Conservation (phyloP, 208 protist species). For the Naegleria gruberi region DNA sequence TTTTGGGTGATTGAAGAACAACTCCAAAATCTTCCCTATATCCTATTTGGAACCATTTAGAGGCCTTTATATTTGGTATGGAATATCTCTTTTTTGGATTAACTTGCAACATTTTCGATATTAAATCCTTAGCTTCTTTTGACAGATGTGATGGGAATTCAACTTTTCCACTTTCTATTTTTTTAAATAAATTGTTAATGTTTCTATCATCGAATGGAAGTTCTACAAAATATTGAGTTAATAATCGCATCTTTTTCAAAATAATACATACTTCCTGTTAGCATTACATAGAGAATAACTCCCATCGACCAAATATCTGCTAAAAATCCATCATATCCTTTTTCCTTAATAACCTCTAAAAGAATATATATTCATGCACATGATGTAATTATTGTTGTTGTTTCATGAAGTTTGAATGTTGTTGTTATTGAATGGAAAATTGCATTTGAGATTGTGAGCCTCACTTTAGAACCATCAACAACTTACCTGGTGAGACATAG, state of each 20-base stretch:
- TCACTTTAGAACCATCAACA: too few relatives aligned
- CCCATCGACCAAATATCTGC: constrained; percentile 76
- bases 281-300: constrained; percentile 83
- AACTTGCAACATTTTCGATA: not conserved
- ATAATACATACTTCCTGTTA: constrained; percentile 64
- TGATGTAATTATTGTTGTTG: too few relatives aligned
- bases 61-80: not conserved
- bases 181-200: constrained; percentile 54
- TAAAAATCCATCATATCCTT: constrained; percentile 44
- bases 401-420: too few relatives aligned
- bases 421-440: too few relatives aligned
- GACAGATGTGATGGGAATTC: not conserved
- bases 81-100: not conserved
- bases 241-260: not conserved
- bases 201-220: constrained; percentile 73
- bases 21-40: not conserved
- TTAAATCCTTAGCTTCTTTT: constrained; percentile 1
- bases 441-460: too few relatives aligned
- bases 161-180: constrained; percentile 33
- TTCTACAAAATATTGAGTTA: constrained; percentile 7
- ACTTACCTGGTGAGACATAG: constrained; percentile 36
- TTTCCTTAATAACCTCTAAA: constrained; percentile 37
- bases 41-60: constrained; percentile 4
- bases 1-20: not conserved
- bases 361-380: too few relatives aligned